phyloP scores from a whole-genome alignment of 2,329 filamentous ascomycete genomes.

The Geosmithia morbida region DNA sequence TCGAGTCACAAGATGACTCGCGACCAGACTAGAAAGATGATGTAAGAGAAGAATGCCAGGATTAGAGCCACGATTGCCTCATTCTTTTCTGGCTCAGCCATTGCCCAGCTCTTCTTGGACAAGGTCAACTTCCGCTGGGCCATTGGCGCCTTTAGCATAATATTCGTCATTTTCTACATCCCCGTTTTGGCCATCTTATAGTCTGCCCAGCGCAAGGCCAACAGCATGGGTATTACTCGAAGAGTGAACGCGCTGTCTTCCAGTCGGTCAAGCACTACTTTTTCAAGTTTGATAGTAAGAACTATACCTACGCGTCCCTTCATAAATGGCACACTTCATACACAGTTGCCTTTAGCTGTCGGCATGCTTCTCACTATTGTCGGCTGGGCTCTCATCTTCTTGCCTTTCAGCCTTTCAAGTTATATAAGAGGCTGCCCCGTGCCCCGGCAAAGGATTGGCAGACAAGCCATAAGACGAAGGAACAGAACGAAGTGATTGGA shows the following conservation, averaged over 20 bases:
- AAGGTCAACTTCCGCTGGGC: slow-evolving; percentile 22
- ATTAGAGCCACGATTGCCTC: slow-evolving; percentile 23
- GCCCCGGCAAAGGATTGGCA: too few species aligned
- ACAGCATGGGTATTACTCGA: slow-evolving; percentile 27
- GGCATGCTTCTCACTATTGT: slow-evolving; percentile 32
- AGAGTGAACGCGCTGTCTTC: slow-evolving; percentile 23
- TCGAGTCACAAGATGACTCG: too few species aligned
- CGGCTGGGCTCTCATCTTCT: slow-evolving; percentile 31
- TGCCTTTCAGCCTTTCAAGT: slow-evolving; percentile 27
- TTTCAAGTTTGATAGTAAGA: slow-evolving; percentile 37
- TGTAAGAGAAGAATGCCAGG: too few species aligned
- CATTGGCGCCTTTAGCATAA: slow-evolving; percentile 48
- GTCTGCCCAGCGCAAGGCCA: slow-evolving; percentile 26
- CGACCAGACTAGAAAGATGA: too few species aligned
- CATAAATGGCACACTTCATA: not conserved
- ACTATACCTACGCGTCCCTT: not conserved
- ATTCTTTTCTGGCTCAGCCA: slow-evolving; percentile 23
- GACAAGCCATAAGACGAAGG: too few species aligned
- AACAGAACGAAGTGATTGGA: too few species aligned
- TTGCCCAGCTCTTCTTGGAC: slow-evolving; percentile 17
- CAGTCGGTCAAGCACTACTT: slow-evolving; percentile 34
- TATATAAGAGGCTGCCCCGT: too few species aligned
- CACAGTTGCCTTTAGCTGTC: slow-evolving; percentile 14
- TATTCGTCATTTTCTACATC: slow-evolving; percentile 31
- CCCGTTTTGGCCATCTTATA: slow-evolving; percentile 15